Evolutionary conservation across 2,329 filamentous ascomycete genomes (phyloP).

Genomic region (Ceratocystis cacaofunesta): DNA sequence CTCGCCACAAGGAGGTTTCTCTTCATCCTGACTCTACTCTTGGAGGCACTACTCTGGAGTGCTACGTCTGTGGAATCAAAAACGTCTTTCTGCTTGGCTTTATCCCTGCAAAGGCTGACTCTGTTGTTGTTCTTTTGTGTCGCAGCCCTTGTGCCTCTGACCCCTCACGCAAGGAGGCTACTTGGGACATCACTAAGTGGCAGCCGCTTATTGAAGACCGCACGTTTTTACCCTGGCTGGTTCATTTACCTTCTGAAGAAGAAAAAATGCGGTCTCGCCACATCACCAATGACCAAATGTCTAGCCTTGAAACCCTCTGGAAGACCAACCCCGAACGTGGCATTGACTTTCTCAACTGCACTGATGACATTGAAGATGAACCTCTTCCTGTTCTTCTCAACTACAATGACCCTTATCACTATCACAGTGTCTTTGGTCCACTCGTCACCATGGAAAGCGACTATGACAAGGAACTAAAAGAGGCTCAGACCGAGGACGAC

Average conservation of each 20-base stretch:
- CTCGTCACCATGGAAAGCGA: slow-evolving; percentile 98
- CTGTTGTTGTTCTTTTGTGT: slow-evolving; percentile 89
- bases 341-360: slow-evolving; percentile 52
- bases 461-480: slow-evolving; percentile 97
- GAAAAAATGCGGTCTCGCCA: slow-evolving; percentile 93
- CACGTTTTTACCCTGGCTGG: slow-evolving; percentile 87
- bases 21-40: slow-evolving; percentile 85
- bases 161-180: slow-evolving; percentile 97
- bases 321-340: slow-evolving; percentile 87
- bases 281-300: slow-evolving; percentile 84
- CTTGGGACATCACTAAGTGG: slow-evolving; percentile 97
- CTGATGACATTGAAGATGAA: slow-evolving; percentile 74
- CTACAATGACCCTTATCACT: slow-evolving; percentile 95
- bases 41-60: slow-evolving; percentile 91
- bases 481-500: slow-evolving; percentile 94
- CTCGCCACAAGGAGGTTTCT: slow-evolving; percentile 96
- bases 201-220: slow-evolving; percentile 94
- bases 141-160: slow-evolving; percentile 91
- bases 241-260: slow-evolving; percentile 74
- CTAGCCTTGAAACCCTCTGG: slow-evolving; percentile 95
- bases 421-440: slow-evolving; percentile 96
- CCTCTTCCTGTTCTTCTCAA: slow-evolving; percentile 81
- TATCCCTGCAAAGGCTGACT: slow-evolving; percentile 96
- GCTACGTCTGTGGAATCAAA: slow-evolving; percentile 98
- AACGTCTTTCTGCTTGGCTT: slow-evolving; percentile 96